These are phyloP conservation scores for Heritiera littoralis DNA, from an alignment of 345 rosid genomes.

Conservation along the genomic window DNA sequence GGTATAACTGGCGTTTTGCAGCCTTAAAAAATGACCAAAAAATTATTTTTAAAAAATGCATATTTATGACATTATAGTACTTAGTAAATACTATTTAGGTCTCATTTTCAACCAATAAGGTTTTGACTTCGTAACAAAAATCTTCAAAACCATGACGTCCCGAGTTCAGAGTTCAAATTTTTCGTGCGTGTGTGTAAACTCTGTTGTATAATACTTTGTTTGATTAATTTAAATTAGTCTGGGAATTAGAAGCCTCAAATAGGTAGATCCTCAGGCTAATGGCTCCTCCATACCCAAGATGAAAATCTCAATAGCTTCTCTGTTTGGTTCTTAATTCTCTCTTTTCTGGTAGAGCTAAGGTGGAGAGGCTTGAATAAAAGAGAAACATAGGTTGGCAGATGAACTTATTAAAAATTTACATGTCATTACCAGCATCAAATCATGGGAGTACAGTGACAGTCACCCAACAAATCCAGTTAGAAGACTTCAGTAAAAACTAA, in stretches of 20 bases:
- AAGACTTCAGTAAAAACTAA: constrained; percentile 37
- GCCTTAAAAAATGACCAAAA: not conserved
- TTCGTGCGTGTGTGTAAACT: too few species aligned
- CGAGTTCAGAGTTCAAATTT: too few species aligned
- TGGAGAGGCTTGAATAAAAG: not conserved
- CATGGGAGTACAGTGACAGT: constrained; percentile 29
- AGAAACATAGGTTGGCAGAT: not conserved
- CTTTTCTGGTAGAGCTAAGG: not conserved
- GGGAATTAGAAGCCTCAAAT: not conserved
- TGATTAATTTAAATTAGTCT: too few species aligned
- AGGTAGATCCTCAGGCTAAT: not conserved
- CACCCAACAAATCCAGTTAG: constrained; percentile 52
- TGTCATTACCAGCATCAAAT: constrained; percentile 32
- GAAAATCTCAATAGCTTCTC: not conserved
- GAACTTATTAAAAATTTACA: constrained; percentile 61
- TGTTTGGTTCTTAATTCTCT: not conserved
- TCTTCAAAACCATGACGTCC: too few species aligned
- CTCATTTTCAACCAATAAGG: not conserved
- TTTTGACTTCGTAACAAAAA: too few species aligned
- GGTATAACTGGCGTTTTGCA: not conserved
- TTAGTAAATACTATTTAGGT: too few species aligned
- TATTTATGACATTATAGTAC: not conserved
- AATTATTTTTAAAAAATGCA: too few species aligned
- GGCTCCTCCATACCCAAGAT: not conserved
- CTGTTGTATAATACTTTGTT: too few species aligned